These are phyloP conservation scores for Phoma sp. DNA, from an alignment of 2,329 filamentous ascomycete genomes.

Conservation along the genomic window DNA sequence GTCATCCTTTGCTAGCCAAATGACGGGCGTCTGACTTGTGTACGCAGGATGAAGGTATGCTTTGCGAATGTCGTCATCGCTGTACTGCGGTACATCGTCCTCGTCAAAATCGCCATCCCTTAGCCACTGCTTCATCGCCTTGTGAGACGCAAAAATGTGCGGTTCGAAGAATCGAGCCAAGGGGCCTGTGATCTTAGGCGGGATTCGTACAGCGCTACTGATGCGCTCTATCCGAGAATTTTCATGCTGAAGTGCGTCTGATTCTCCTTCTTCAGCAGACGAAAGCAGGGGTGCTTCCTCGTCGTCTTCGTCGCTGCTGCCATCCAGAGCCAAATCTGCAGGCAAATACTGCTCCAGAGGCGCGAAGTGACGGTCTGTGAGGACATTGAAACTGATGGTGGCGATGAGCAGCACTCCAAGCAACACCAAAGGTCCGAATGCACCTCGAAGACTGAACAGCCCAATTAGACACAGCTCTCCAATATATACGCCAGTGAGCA, in stretches of 20 bases:
- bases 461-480: conserved; percentile 83
- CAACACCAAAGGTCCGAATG: conserved; percentile 43
- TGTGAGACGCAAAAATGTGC: conserved; percentile 43
- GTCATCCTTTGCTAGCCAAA: conserved; percentile 43
- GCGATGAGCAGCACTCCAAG: conserved; percentile 38
- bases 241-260: conserved; percentile 23
- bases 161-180: conserved; percentile 45
- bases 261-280: conserved; percentile 40
- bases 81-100: conserved; percentile 41
- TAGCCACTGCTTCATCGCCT: conserved; percentile 44
- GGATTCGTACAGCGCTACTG: conserved; percentile 31
- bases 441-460: conserved; percentile 64
- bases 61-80: conserved; percentile 41
- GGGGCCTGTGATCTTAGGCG: conserved; percentile 33
- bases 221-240: conserved; percentile 37
- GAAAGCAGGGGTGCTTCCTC: conserved; percentile 40
- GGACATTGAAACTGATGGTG: conserved; percentile 42
- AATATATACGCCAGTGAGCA: conserved; percentile 83
- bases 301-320: conserved; percentile 27
- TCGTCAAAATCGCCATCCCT: conserved; percentile 39
- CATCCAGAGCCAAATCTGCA: conserved; percentile 34
- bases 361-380: conserved; percentile 42
- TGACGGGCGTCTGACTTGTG: conserved; percentile 39
- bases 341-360: conserved; percentile 46
- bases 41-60: conserved; percentile 46